Percentiles rank a stretch among this genome's conserved stretches.
phyloP scores from a whole-genome alignment of 768 basidiomycete species.

The Phallus indusiatus region DNA sequence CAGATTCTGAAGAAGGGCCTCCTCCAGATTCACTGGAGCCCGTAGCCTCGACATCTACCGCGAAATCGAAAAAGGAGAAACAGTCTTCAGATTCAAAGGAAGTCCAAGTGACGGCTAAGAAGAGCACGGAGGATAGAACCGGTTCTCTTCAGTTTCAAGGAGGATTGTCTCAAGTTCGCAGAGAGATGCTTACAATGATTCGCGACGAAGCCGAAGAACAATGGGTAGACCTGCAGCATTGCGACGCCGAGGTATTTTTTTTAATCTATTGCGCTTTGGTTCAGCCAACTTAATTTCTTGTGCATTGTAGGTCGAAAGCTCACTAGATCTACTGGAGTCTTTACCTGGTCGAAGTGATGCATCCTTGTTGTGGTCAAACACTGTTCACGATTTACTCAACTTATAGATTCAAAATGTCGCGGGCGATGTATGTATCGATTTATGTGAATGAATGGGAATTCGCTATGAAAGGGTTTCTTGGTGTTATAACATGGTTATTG shows the following conservation, averaged over 20 bases:
- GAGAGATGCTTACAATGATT: slow-evolving; percentile 70
- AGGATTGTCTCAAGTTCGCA: slow-evolving; percentile 56
- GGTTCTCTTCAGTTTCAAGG: slow-evolving; percentile 40
- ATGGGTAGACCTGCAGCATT: slow-evolving; percentile 64
- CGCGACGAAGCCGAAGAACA: slow-evolving; percentile 68
- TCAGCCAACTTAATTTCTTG: slow-evolving; percentile 11
- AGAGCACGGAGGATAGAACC: slow-evolving; percentile 51
- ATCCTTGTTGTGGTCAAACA: slow-evolving; percentile 20
- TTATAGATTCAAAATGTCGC: background rate
- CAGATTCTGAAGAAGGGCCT: slow-evolving; percentile 68
- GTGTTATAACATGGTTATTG: too few species aligned
- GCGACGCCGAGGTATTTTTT: slow-evolving; percentile 47
- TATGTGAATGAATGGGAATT: too few species aligned
- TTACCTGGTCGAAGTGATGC: slow-evolving; percentile 52
- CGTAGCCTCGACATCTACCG: slow-evolving; percentile 22
- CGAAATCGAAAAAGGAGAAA: slow-evolving; percentile 22
- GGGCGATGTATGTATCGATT: too few species aligned
- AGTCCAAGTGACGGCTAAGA: slow-evolving; percentile 67
- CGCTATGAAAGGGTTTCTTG: too few species aligned
- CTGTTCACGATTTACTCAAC: background rate
- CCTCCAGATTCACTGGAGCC: slow-evolving; percentile 74
- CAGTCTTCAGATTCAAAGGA: slow-evolving; percentile 53
- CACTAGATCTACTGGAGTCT: slow-evolving; percentile 46
- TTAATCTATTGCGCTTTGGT: background rate
- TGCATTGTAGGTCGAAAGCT: slow-evolving; percentile 47